Conservation (phyloP, 768 basidiomycete species). For the Boletus rubroflammeus region DNA sequence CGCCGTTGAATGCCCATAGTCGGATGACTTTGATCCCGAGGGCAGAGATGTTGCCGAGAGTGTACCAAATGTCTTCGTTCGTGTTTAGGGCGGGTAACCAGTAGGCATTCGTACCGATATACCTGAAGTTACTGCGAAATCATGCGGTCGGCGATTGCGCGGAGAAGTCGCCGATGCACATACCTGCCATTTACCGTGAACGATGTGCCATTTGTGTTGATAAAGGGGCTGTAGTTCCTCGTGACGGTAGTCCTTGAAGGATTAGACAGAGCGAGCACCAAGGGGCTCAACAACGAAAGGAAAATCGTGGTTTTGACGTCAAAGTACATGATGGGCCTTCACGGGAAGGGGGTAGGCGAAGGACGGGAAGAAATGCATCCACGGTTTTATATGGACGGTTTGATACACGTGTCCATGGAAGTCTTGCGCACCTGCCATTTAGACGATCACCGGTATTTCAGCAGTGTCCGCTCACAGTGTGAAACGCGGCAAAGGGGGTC, state of each 20-base stretch:
- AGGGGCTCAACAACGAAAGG: conserved; percentile 30
- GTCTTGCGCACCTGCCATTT: not conserved
- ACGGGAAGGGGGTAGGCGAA: not conserved
- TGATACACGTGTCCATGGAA: conserved; percentile 16
- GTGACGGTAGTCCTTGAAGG: conserved; percentile 33
- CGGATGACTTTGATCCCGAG: conserved; percentile 57
- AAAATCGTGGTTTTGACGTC: conserved; percentile 35
- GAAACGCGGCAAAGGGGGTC: too few relatives aligned
- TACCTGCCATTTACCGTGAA: conserved; percentile 58
- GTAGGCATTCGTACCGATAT: conserved; percentile 60
- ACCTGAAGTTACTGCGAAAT: conserved; percentile 36
- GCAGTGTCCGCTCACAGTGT: not conserved
- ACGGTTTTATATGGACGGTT: conserved; percentile 17
- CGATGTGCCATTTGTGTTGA: conserved; percentile 41
- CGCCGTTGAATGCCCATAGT: conserved; percentile 73
- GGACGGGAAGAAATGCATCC: not conserved
- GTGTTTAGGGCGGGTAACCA: conserved; percentile 59
- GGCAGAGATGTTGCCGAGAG: conserved; percentile 54
- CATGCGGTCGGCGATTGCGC: conserved; percentile 21
- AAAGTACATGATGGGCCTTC: conserved; percentile 1
- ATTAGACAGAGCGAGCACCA: conserved; percentile 30
- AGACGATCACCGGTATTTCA: conserved; percentile 5
- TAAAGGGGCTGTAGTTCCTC: conserved; percentile 39
- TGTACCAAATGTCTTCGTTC: conserved; percentile 52
- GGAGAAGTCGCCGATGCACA: not conserved